Base-by-base conservation (phyloP, 2,329 filamentous ascomycete species). In the Purpureocillium lavendulum region DNA sequence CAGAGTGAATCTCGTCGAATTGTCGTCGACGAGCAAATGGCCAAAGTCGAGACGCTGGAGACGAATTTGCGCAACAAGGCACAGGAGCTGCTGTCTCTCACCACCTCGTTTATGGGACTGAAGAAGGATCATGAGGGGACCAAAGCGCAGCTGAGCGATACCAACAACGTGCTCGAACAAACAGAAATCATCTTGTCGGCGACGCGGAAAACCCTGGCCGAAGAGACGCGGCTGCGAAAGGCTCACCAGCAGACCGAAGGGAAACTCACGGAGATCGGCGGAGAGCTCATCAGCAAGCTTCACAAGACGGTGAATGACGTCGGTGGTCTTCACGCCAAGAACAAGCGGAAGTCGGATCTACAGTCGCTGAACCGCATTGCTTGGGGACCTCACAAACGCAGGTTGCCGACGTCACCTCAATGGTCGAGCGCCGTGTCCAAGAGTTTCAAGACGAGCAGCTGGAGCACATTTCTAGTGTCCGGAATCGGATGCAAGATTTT, bases 1-100 rank as follows among this genome's bases (percentile, higher is more conserved):
- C 82, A 95, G 58, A 96, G 85, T 61, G 92, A 98, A 61, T 95
- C 90, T 2, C 77, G 89, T 38, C 75, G 87, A 11, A 96, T 97
- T 45, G 74, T 97, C 30, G 84, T 83, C 49, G 90, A 97, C 52
- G 92, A 98, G 57, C 90, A 97, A 54, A 76, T 81, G 7, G 88
- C 90, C 49, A 90, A 87, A 59, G 88, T 98, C 35, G 87, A 94
- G 56, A 89, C 87, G 0, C 82, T 97, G 66, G 92, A 98, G 59
- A 77, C 76, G 30, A 95, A 92, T 53, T 69, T 98, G 40, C 80
- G 87, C 16, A 92, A 94, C 65, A 97, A 96, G 59, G 82, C 94
- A 2, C 88, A 97, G 53, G 89, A 98, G 58, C 71, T 98, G 0
- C 89, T 94, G 58, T 77, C 80, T 10, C 66, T 97, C 30, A 95